Evolutionary conservation across 2,329 filamentous ascomycete species (phyloP), one percentile per base, ranked within the genome.

Genomic region (Colletotrichum lindemuthianum): DNA sequence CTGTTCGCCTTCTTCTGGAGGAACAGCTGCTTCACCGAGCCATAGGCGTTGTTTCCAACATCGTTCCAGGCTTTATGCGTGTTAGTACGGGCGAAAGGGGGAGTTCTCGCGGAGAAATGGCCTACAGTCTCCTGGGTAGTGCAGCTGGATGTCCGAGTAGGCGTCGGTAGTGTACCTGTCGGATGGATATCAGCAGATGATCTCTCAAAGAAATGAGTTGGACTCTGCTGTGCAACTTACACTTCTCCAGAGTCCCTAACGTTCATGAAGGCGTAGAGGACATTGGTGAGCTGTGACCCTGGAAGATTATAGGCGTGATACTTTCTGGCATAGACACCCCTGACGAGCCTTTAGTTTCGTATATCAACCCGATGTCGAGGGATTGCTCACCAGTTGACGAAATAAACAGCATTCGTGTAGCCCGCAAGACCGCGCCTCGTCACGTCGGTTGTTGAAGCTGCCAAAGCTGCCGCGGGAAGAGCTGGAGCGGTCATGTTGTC

Each of bases 261-360:
- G 72, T 96, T 94, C 71, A 92, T 90, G 76, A 97, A 97, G 2
- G 93, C 85, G 72, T 87, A 97, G 2, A 97, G 82, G 2, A 97
- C 82, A 70, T 96, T 92, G 0, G 90, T 95, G 55, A 97, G 79
- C 67, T 92, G 82, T 2, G 86, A 82, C 2, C 83, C 86, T 0
- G 90, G 90, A 8, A 97, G 82, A 69, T 92, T 82, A 55, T 90
- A 84, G 0, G 92, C 90, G 60, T 90, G 84, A 72, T 90, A 92
- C 67, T 91, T 86, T 59, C 92, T 85, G 32, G 80, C 88, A 72
- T 97, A 96, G 54, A 92, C 91, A 45, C 86, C 90, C 90, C 84
- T 85, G 40, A 3, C 2, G 11, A 69, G 53, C 72, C 65, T 15
- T 1, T 12, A 8, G n/a, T 45, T n/a, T 32, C 15, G 3, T 9